Evolutionary conservation across 164 flowering plant genomes (phyloP).

Genomic region (Umbilicus rupestris): DNA sequence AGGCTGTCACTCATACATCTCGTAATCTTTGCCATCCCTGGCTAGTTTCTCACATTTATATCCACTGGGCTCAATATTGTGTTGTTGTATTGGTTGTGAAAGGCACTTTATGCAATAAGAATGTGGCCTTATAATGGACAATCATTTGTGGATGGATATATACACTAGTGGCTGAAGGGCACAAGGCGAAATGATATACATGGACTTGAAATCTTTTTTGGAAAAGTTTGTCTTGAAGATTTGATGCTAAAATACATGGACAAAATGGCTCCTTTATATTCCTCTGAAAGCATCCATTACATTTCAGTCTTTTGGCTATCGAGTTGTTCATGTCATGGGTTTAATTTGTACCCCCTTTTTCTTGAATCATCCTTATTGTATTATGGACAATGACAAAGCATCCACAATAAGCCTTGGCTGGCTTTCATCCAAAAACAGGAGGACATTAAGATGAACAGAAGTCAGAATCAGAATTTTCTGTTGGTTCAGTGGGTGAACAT

Average conservation of each 20-base stretch:
- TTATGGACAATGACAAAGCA: neutral
- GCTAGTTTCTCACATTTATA: neutral
- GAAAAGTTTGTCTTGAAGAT: neutral
- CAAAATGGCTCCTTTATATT: neutral
- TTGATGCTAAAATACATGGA: constrained; percentile 6
- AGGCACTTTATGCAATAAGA: neutral
- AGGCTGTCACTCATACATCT: neutral
- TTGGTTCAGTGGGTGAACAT: neutral
- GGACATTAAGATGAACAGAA: neutral
- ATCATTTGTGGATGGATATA: neutral
- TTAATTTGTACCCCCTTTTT: neutral
- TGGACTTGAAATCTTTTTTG: neutral
- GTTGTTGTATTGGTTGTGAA: neutral
- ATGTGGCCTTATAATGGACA: neutral
- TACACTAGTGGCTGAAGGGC: neutral
- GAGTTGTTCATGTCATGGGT: neutral
- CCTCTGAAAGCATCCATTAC: neutral
- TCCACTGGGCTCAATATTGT: neutral
- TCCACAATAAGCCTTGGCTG: neutral
- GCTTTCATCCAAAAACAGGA: neutral
- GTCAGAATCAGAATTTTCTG: neutral
- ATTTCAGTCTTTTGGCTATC: neutral
- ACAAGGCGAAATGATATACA: neutral
- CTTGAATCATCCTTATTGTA: neutral
- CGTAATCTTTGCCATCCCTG: neutral